Evolutionary conservation across 768 basidiomycete species (phyloP).

Genomic region (Kwoniella europaea): DNA sequence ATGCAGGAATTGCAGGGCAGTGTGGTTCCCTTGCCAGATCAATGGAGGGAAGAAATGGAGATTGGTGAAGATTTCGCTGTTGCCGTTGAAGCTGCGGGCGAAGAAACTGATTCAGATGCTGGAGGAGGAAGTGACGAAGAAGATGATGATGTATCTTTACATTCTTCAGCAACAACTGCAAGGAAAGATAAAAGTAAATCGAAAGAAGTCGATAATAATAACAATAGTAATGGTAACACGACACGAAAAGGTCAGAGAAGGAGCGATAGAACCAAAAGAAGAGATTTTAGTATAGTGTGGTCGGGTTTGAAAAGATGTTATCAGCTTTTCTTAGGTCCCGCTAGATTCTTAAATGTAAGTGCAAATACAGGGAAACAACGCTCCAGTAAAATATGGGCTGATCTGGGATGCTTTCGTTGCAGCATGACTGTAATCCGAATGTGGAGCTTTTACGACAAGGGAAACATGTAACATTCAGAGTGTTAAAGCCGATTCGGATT

Average conservation of each 20-base stretch:
- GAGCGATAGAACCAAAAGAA: slow-evolving; percentile 46
- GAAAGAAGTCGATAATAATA: slow-evolving; percentile 21
- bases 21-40: slow-evolving; percentile 49
- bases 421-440: slow-evolving; percentile 58
- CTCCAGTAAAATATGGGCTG: not conserved
- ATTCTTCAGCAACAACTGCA: slow-evolving; percentile 6
- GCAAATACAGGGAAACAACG: not conserved
- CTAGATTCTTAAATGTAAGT: slow-evolving; percentile 56
- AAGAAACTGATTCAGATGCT: slow-evolving; percentile 32
- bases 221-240: not conserved
- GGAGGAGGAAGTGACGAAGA: slow-evolving; percentile 17
- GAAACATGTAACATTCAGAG: slow-evolving; percentile 54
- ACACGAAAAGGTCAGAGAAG: slow-evolving; percentile 27
- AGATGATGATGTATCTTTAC: slow-evolving; percentile 24
- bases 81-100: slow-evolving; percentile 24
- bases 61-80: slow-evolving; percentile 44
- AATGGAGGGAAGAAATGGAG: slow-evolving; percentile 49
- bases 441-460: slow-evolving; percentile 53
- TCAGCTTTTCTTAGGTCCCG: slow-evolving; percentile 57
- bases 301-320: slow-evolving; percentile 47
- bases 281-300: slow-evolving; percentile 57
- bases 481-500: slow-evolving; percentile 40
- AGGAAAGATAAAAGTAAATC: slow-evolving; percentile 25
- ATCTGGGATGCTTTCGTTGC: not conserved
- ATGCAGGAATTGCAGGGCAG: slow-evolving; percentile 49